A percentile compares a stretch with the other conserved stretches of the same genome.
Conservation (phyloP, 768 basidiomycete genomes). For the Lactifluus subvellereus region DNA sequence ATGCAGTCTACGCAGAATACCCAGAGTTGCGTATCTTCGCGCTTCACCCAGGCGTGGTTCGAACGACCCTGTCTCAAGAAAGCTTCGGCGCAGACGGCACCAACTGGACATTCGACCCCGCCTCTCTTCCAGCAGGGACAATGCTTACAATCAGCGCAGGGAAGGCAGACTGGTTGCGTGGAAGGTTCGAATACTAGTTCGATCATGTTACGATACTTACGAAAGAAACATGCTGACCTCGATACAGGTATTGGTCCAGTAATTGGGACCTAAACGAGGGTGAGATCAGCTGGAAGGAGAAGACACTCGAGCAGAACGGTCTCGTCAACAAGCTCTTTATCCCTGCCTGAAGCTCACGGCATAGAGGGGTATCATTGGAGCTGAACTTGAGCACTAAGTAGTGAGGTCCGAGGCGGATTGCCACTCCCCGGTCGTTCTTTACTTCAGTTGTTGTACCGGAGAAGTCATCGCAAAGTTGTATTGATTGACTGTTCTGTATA, state of each 20-base stretch:
- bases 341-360: neutral
- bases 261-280: neutral
- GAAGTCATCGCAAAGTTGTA: too few species aligned
- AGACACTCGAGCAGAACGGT: neutral
- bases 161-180: slow-evolving; percentile 14
- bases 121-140: slow-evolving; percentile 1
- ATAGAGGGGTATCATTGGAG: neutral
- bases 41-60: slow-evolving; percentile 11
- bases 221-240: slow-evolving; percentile 21
- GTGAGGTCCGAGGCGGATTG: neutral
- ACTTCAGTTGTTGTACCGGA: too few species aligned
- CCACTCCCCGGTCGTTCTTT: neutral
- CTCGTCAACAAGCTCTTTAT: slow-evolving; percentile 3
- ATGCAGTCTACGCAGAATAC: neutral
- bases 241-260: slow-evolving; percentile 45
- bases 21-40: slow-evolving; percentile 3
- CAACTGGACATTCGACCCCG: neutral
- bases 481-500: too few species aligned
- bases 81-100: neutral
- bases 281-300: neutral
- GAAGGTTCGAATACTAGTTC: slow-evolving; percentile 1
- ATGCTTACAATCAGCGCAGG: slow-evolving; percentile 6
- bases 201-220: too few species aligned
- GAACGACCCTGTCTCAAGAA: neutral
- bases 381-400: neutral